Conservation (phyloP, 2,329 filamentous ascomycete species). For the Apiospora pterosperma region DNA sequence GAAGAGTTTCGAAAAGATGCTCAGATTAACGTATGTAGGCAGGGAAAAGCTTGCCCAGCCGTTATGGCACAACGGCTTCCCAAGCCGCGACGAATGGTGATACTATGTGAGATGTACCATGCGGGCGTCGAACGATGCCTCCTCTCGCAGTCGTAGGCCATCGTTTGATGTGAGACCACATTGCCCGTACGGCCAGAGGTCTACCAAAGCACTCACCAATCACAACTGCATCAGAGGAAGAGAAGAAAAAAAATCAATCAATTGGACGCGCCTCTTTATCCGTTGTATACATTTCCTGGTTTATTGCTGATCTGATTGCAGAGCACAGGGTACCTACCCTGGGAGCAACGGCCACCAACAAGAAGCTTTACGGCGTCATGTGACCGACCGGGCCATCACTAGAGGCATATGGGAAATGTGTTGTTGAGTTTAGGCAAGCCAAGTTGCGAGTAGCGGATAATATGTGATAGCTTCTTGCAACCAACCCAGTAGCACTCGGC, state of each 20-base stretch:
- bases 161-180: not conserved
- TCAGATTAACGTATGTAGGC: not conserved
- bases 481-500: not conserved
- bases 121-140: not conserved
- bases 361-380: not conserved
- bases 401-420: too few relatives aligned
- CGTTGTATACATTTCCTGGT: not conserved
- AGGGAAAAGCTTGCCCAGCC: not conserved
- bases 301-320: not conserved
- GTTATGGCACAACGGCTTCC: not conserved
- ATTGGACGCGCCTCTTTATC: not conserved
- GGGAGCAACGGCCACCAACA: not conserved
- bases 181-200: not conserved
- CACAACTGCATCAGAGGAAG: not conserved
- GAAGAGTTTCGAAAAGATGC: constrained; percentile 10
- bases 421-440: not conserved
- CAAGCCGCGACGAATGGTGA: not conserved
- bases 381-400: not conserved
- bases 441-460: not conserved
- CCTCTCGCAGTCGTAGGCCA: not conserved
- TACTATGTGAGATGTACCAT: not conserved
- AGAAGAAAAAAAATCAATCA: too few relatives aligned
- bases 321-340: not conserved
- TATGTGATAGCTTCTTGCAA: not conserved
- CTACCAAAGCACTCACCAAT: not conserved